Base-by-base conservation (phyloP, 805 yeast genomes). In the Starmerella ratchasimensis region DNA sequence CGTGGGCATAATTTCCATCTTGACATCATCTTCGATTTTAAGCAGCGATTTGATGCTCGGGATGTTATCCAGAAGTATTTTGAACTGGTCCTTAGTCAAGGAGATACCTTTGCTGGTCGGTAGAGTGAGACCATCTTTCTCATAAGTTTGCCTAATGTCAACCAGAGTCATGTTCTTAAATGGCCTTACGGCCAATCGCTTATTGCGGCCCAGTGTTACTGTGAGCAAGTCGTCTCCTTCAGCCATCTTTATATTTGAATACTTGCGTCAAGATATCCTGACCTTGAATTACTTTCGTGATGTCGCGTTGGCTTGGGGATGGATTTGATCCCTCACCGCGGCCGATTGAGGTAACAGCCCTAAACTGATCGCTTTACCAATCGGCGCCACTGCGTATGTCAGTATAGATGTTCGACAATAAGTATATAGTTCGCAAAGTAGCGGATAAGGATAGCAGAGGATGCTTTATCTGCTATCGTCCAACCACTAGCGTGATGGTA, bases 141-240 rank as follows among this genome's bases (percentile, higher is more conserved):
- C 37, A 56, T 82, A 86, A 60, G 65, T 83, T 55, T 86, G 95
- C 41, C 97, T 69, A 37, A 86, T 80, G 51, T 86, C 94, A 11
- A 88, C 72, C 46, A 84, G 60, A 24, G 69, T 70, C 39, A 63
- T 61, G 36, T 75, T 74, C 38, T 79, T 75, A 63, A 73, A 86
- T 47, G 69, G 70, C 40, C 83, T 67, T 14, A 88, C 83, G 0
- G 81, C 71, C 23, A 81, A 78, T 38, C 74, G 70, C 53, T 82
- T 83, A 50, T 67, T 74, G 47, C 64, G 65, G 3, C 76, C 74
- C 35, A 72, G 58, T 61, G 24, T 22, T 30, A 14, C 13, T 30
- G 24, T 30, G 24, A 18, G 15, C 31, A 7, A 28, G 10, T 22
- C 24, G 24, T 22, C 24, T 22, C 24, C 10, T 22, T 7, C 10